Evolutionary conservation across 2,329 filamentous ascomycete genomes (phyloP).

Genomic region (Lachnellula subtilissima): DNA sequence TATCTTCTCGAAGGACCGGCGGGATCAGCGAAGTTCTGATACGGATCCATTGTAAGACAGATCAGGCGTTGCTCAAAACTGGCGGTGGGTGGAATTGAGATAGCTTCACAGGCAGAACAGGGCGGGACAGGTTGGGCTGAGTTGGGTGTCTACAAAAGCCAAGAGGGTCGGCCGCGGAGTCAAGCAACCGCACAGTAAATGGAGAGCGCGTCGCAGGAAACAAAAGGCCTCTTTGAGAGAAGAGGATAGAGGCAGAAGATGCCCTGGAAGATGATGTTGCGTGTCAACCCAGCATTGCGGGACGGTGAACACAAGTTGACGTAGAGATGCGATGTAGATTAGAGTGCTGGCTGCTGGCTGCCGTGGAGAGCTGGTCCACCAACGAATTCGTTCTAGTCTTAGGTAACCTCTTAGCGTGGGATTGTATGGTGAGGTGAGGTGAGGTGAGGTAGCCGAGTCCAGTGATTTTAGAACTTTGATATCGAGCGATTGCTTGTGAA

Average conservation of each 20-base stretch:
- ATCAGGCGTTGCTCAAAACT: not conserved
- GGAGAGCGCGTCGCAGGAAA: conserved; percentile 26
- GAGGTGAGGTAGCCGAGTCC: too few species aligned
- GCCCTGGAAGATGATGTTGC: conserved; percentile 21
- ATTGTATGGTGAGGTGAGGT: not conserved
- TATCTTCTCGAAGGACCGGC: conserved; percentile 60
- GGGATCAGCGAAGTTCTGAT: conserved; percentile 60
- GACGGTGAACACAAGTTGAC: conserved; percentile 1
- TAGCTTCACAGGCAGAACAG: conserved; percentile 3
- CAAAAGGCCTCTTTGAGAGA: conserved; percentile 14
- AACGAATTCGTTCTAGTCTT: not conserved
- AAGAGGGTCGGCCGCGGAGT: conserved; percentile 1
- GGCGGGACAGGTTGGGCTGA: not conserved
- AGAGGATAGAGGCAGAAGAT: conserved; percentile 22
- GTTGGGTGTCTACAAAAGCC: conserved; percentile 1
- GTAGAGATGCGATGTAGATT: not conserved
- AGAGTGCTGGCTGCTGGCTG: not conserved
- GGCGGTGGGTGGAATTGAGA: not conserved
- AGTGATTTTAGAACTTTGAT: too few species aligned
- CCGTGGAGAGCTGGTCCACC: conserved; percentile 6
- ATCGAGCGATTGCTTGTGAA: too few species aligned
- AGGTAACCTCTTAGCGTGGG: not conserved
- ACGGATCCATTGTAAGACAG: conserved; percentile 51
- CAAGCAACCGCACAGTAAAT: conserved; percentile 13
- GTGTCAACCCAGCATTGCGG: conserved; percentile 30